A percentile compares a stretch with the other conserved stretches of the same genome.
Conservation (phyloP, 2,329 filamentous ascomycete species). For the Chaetomium sp. region DNA sequence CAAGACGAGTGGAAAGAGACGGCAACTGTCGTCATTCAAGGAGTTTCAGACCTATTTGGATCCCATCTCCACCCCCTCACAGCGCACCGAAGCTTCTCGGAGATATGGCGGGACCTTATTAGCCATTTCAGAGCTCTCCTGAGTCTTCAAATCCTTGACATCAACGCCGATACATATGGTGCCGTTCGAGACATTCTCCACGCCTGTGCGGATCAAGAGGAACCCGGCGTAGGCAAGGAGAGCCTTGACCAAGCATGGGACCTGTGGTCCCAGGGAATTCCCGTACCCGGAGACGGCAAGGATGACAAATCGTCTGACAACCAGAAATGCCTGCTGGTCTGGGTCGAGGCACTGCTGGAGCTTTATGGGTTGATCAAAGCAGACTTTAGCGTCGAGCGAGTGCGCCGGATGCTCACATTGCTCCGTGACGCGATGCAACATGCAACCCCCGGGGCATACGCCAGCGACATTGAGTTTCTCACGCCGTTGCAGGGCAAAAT, state of each 20-base stretch:
- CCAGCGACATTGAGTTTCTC: slow-evolving; percentile 70
- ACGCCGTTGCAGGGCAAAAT: slow-evolving; percentile 73
- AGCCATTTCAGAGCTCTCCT: slow-evolving; percentile 67
- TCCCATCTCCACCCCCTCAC: slow-evolving; percentile 76
- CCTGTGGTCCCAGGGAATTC: slow-evolving; percentile 69
- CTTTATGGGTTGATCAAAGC: slow-evolving; percentile 74
- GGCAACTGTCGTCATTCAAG: slow-evolving; percentile 71
- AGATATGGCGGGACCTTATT: slow-evolving; percentile 75
- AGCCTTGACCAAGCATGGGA: slow-evolving; percentile 67
- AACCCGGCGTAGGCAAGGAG: slow-evolving; percentile 49
- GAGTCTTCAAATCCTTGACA: slow-evolving; percentile 65
- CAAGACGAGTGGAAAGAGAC: slow-evolving; percentile 71
- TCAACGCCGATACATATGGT: slow-evolving; percentile 71
- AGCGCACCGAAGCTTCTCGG: slow-evolving; percentile 65
- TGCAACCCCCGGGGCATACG: slow-evolving; percentile 68
- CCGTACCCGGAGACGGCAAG: slow-evolving; percentile 48
- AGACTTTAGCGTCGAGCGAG: slow-evolving; percentile 62
- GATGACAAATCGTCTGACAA: slow-evolving; percentile 61
- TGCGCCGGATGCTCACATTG: slow-evolving; percentile 69
- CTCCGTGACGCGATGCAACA: slow-evolving; percentile 71
- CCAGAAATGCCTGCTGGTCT: slow-evolving; percentile 83
- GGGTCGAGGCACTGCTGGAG: slow-evolving; percentile 73
- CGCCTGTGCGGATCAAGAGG: slow-evolving; percentile 48
- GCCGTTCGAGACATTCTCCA: slow-evolving; percentile 66
- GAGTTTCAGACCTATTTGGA: slow-evolving; percentile 71